These are phyloP conservation scores for Alternaria triticimaculans DNA, from an alignment of 2,329 filamentous ascomycete genomes.

Conservation along the genomic window DNA sequence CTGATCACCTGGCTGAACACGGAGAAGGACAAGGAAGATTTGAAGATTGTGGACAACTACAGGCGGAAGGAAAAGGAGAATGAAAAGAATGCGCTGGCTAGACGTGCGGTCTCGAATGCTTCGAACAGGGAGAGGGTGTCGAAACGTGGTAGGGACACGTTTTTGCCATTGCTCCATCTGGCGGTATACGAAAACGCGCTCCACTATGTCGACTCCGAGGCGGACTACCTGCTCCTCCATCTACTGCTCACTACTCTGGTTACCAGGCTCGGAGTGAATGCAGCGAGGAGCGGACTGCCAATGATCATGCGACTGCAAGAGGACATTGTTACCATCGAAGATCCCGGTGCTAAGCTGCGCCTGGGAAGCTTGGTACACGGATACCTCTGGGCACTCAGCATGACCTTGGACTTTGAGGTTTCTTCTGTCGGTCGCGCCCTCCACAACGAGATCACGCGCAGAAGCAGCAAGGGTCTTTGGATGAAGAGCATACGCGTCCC, in stretches of 20 bases:
- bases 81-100: conserved; percentile 55
- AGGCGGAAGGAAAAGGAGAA: conserved; percentile 51
- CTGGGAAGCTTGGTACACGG: conserved; percentile 86
- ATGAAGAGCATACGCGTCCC: conserved; percentile 76
- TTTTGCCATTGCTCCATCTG: conserved; percentile 82
- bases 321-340: conserved; percentile 72
- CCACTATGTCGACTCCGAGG: conserved; percentile 66
- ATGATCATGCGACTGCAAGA: conserved; percentile 92
- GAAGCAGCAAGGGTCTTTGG: conserved; percentile 80
- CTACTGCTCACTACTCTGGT: conserved; percentile 77
- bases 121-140: conserved; percentile 66
- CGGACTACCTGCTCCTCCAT: conserved; percentile 79
- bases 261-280: conserved; percentile 80
- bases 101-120: conserved; percentile 72
- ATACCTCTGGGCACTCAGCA: conserved; percentile 81
- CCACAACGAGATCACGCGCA: conserved; percentile 75
- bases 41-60: conserved; percentile 66
- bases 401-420: conserved; percentile 77
- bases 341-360: conserved; percentile 74
- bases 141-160: conserved; percentile 67
- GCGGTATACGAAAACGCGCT: conserved; percentile 88
- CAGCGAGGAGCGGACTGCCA: conserved; percentile 76
- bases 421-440: conserved; percentile 74
- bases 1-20: conserved; percentile 82
- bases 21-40: conserved; percentile 74